Base-by-base conservation (phyloP, 1,139 yeast species). In the Zygotorulaspora mrakii region DNA sequence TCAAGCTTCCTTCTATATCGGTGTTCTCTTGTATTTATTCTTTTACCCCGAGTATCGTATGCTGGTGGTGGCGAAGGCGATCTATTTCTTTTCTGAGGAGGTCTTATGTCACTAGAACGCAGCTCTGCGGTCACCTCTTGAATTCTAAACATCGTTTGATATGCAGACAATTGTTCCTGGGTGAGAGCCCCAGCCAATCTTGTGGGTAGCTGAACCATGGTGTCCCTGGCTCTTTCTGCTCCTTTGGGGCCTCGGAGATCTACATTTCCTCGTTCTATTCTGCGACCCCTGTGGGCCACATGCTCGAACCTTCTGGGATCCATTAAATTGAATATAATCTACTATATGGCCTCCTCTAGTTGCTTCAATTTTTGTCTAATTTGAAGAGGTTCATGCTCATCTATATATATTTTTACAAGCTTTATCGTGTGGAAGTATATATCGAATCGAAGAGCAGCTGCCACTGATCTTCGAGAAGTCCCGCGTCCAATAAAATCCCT, bases 41-140 rank as follows among this genome's bases (percentile, higher is more conserved):
- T 79, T 57, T 79, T 80, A 37, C 99, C 99, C 20, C 69, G 65
- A 27, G 71, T 64, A 64, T 94, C 97, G 62, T 91, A 94, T 47
- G 76, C 77, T 1, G 98, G 98, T 5, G 96, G 91, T 0, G 98
- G 97, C 4, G 96, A 85, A 0, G 91, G 89, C 1, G 94, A 87
- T 49, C 88, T 61, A 14, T 55, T 55, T 9, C 50, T 59, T 49
- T 54, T 53, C 8, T 42, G 48, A 2, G 68, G 68, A 1, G 66
- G 65, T 6, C 46, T 48, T 4, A 64, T 43, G 32, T 75, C 77
- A 33, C 70, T 68, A 16, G 71, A 69, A 17, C 74, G 68, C 28
- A 83, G 69, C 48, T 75, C 76, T n/a, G 78, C 69, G 1, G 77
- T 68, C 38, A 89, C 79, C 59, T 91, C 97, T 50, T 86, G 89